Evolutionary conservation across 169 alveolate species (phyloP), one percentile per base, ranked within the genome.

Genomic region (Plasmodium adleri): DNA sequence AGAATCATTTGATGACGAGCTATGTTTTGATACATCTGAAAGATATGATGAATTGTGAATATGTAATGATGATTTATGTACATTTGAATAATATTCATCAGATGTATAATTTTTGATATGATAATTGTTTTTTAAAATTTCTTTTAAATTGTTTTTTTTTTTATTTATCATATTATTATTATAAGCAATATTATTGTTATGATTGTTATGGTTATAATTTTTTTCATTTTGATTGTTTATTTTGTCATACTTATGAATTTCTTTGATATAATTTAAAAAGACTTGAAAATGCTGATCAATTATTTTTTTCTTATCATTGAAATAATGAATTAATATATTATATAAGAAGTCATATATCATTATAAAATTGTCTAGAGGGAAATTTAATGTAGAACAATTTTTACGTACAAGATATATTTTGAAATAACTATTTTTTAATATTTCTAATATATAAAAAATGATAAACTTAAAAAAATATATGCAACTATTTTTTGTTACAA

Each of bases 401-500:
- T 54, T 10, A 24, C 22, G 6, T 80, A 80, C 45, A 39, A 8
- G 56, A 47, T 62, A 43, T 20, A 80, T 80, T 68, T 62, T 80
- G 45, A 3, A 68, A 50, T 80, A 60, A 20, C 74, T 28, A 68
- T 54, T 43, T 68, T 62, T 80, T 43, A 80, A 80, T 68, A 68
- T 80, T 28, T 80, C 90, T 52, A 80, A 62, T 63, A 80, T 80
- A 63, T 39, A 54, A 7, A 68, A 56, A 39, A 80, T 70, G 32
- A 80, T 28, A n/a, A 80, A 43, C 59, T 80, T 80, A 49, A 80
- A 80, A 68, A 80, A 47, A 56, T 68, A 80, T 71, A 63, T 72
- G 74, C 90, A 80, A 17, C 59, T 80, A 49, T 80, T 80, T 58
- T 80, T 68, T 62, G 90, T 80, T 68, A 80, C 59, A 45, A 80